Conservation (phyloP, 164 flowering plant genomes). For the Pachysandra terminalis region DNA sequence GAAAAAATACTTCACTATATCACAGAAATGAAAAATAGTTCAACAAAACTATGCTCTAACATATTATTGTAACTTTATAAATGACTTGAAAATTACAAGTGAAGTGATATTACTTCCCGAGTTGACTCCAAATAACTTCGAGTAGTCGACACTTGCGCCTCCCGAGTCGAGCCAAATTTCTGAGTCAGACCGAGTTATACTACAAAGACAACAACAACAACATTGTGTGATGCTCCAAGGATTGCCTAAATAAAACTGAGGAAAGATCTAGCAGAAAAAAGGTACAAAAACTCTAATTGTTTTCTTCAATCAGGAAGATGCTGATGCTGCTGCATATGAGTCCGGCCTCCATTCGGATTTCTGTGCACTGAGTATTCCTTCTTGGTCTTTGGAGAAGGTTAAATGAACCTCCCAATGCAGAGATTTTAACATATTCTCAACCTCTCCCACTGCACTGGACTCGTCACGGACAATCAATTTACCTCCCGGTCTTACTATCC, state of each 20-base stretch:
- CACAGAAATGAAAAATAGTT: too few species aligned
- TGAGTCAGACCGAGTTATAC: too few species aligned
- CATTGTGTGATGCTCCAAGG: too few species aligned
- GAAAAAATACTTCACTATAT: too few species aligned
- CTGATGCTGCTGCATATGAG: slow-evolving; percentile 27
- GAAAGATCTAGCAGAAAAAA: slow-evolving; percentile 9
- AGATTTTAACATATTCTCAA: slow-evolving; percentile 69
- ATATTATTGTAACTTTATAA: too few species aligned
- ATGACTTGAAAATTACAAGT: too few species aligned
- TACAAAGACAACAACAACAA: too few species aligned
- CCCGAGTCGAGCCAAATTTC: too few species aligned
- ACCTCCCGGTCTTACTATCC: slow-evolving; percentile 85
- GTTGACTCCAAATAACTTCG: too few species aligned
- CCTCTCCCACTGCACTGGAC: slow-evolving; percentile 43
- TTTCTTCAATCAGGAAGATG: slow-evolving; percentile 30
- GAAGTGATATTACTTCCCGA: too few species aligned
- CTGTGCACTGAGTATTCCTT: slow-evolving; percentile 75
- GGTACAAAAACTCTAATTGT: background rate
- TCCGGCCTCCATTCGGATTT: slow-evolving; percentile 69
- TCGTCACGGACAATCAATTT: slow-evolving; percentile 76
- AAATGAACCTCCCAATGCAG: slow-evolving; percentile 75
- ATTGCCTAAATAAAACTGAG: background rate
- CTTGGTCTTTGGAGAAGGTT: slow-evolving; percentile 60
- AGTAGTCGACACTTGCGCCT: too few species aligned
- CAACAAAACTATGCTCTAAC: too few species aligned